Evolutionary conservation across 2,329 filamentous ascomycete species (phyloP), one percentile per base, ranked within the genome.

Genomic region (Xylariaceae sp.): DNA sequence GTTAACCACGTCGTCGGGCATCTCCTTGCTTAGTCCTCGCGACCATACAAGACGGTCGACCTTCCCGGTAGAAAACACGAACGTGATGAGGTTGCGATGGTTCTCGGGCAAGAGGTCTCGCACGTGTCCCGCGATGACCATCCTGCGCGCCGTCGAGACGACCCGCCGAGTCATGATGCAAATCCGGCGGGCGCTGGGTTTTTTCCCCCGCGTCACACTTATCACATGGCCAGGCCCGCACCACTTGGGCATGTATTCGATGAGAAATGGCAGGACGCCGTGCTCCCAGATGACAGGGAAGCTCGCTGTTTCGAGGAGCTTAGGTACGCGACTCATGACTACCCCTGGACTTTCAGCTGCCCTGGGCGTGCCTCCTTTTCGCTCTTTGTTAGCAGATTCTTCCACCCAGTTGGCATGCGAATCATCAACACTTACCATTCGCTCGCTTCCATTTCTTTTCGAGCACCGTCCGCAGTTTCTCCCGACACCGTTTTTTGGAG

Each of bases 231-330:
- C 70, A 0, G 73, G 69, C 0, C 75, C 74, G 44, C 75, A 71
- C 75, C 75, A 78, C 32, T 70, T 71, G 2, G 75, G 75, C 26
- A 79, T 61, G 49, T 77, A 73, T 43, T 76, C 73, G 47, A 71
- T 61, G 0, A 79, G 67, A 52, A 79, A 79, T 2, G 77, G 77
- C 1, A 79, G 72, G 2, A 79, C 67, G 9, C 71, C 68, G 42
- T 79, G 76, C 48, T 79, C 77, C 67, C 76, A 79, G 3, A 77
- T 58, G 0, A 78, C 51, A 0, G 76, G 71, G 50, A 79, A 79
- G 52, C 65, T 73, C 0, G 71, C 68, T 1, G 65, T 65, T 29
- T 77, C 75, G 41, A 72, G 44, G 12, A 69, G 60, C 14, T 62
- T 68, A 2, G 67, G 68, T 9, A 65, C 67, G 26, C 65, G 68